Evolutionary conservation across 257 asterid genomes (phyloP).

Genomic region (Fraxinus excelsior): DNA sequence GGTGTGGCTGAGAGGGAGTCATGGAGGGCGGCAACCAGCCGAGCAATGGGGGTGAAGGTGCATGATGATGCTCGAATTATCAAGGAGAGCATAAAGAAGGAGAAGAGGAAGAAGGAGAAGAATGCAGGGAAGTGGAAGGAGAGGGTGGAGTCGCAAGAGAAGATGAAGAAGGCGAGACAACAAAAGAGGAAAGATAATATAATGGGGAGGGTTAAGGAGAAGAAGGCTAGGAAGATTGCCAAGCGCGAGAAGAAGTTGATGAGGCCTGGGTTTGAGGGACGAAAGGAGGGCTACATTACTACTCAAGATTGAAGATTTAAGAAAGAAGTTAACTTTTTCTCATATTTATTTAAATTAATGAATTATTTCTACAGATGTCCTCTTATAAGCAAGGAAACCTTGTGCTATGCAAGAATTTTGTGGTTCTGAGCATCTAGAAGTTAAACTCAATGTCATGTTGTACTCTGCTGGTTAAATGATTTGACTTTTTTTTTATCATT

Average conservation of each 20-base stretch:
- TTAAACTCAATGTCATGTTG: conserved; percentile 10
- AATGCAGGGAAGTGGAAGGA: conserved; percentile 85
- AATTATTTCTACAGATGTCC: not conserved
- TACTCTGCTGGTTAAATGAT: conserved; percentile 8
- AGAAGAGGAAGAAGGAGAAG: conserved; percentile 71
- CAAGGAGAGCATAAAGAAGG: conserved; percentile 76
- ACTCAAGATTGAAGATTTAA: conserved; percentile 49
- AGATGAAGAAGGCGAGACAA: conserved; percentile 68
- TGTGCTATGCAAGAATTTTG: not conserved
- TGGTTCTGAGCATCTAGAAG: conserved; percentile 6
- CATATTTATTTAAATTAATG: not conserved
- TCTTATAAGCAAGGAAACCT: conserved; percentile 7
- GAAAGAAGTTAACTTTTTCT: conserved; percentile 14
- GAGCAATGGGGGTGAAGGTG: conserved; percentile 92
- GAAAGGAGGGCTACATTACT: conserved; percentile 61
- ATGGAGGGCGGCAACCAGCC: conserved; percentile 74
- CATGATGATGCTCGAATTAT: conserved; percentile 69
- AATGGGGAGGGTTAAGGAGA: conserved; percentile 67
- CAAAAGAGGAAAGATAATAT: conserved; percentile 79
- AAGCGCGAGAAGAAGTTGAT: conserved; percentile 92
- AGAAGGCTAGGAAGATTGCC: conserved; percentile 76
- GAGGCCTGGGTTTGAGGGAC: conserved; percentile 97
- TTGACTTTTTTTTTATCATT: conserved; percentile 6
- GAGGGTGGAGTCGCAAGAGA: conserved; percentile 57
- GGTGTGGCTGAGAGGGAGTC: conserved; percentile 61